These are phyloP conservation scores for Aspergillus sclerotialis DNA, from an alignment of 2,329 filamentous ascomycete genomes.

Conservation along the genomic window DNA sequence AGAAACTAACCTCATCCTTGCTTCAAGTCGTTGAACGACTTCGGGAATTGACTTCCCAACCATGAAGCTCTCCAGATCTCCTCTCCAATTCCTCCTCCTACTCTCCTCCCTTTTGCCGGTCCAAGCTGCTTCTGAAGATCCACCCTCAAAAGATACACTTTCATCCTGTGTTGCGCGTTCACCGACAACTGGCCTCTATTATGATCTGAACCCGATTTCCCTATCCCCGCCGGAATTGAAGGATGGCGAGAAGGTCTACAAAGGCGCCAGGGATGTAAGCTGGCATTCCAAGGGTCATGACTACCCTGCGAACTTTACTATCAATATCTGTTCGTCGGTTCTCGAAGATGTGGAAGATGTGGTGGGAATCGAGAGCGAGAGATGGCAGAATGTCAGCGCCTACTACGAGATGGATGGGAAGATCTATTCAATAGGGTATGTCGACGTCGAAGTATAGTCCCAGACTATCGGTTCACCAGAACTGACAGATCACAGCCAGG, in stretches of 20 bases:
- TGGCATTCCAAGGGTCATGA: constrained; percentile 45
- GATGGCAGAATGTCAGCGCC: constrained; percentile 43
- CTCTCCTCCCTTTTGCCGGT: constrained; percentile 24
- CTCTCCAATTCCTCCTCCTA: constrained; percentile 25
- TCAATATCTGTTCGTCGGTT: constrained; percentile 46
- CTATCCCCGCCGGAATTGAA: constrained; percentile 41
- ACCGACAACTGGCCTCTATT: constrained; percentile 55
- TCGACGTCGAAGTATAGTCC: constrained; percentile 1
- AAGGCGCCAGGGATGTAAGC: constrained; percentile 35
- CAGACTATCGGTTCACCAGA: no score
- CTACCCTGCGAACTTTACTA: constrained; percentile 44
- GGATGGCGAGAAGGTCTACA: constrained; percentile 33
- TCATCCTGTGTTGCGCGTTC: constrained; percentile 58
- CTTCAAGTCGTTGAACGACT: not conserved
- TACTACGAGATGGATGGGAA: constrained; percentile 39
- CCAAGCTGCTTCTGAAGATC: constrained; percentile 30
- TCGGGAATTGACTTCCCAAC: constrained; percentile 15
- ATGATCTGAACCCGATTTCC: constrained; percentile 54
- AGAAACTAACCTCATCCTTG: not conserved
- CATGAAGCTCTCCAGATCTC: constrained; percentile 30
- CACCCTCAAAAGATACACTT: constrained; percentile 35
- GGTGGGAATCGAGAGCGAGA: constrained; percentile 34
- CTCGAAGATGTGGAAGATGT: constrained; percentile 42
- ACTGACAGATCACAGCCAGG: constrained; percentile 25
- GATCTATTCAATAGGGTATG: constrained; percentile 42